Conservation (phyloP, 306 rosid genomes). For the Malus asiatica region DNA sequence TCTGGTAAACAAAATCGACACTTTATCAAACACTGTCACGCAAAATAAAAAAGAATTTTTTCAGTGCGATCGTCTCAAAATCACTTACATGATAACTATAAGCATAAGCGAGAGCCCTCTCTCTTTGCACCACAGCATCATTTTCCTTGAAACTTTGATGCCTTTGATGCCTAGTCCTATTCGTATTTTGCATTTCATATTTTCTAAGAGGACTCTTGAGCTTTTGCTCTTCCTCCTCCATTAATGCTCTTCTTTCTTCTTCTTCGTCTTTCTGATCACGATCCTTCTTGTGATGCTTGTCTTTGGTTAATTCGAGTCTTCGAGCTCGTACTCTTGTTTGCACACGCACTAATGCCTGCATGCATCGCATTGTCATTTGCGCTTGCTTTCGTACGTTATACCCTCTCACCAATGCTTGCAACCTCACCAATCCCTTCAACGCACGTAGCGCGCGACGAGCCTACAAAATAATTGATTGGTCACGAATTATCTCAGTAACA, state of each 20-base stretch:
- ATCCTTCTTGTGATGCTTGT: conserved; percentile 36
- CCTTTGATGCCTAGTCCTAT: conserved; percentile 35
- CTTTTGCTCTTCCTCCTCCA: conserved; percentile 24
- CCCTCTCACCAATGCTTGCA: conserved; percentile 92
- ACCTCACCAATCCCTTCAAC: conserved; percentile 77
- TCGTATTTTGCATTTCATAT: conserved; percentile 28
- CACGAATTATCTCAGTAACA: no score
- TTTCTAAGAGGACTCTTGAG: conserved; percentile 39
- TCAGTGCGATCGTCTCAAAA: background rate
- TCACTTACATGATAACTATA: conserved; percentile 51
- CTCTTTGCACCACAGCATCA: conserved; percentile 58
- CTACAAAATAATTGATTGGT: conserved; percentile 21
- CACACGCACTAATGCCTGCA: conserved; percentile 90
- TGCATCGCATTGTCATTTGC: conserved; percentile 90
- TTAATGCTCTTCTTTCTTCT: conserved; percentile 5
- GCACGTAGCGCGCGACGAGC: conserved; percentile 90
- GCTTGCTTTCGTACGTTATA: conserved; percentile 93
- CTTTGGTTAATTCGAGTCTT: conserved; percentile 48
- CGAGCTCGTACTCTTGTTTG: conserved; percentile 78
- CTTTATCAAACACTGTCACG: background rate
- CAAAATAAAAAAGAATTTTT: no score
- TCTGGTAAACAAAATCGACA: conserved; percentile 16
- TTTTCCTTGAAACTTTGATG: conserved; percentile 30
- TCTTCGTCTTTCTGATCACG: conserved; percentile 12
- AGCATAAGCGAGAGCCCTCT: conserved; percentile 78